Conservation (phyloP, 106 monocot species). For the Acorus calamus region DNA sequence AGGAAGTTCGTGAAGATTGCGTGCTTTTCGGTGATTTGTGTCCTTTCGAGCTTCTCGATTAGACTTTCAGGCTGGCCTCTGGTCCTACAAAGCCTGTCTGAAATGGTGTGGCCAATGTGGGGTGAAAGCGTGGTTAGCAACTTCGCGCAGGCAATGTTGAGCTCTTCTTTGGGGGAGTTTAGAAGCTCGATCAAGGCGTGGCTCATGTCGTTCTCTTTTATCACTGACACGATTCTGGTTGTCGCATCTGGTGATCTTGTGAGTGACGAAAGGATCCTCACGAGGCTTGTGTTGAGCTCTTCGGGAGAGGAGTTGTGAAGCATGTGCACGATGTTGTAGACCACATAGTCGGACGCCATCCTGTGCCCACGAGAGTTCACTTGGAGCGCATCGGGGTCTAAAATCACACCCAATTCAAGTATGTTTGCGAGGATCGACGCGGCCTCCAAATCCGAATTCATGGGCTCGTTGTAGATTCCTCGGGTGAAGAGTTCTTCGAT, state of each 20-base stretch:
- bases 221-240: constrained; percentile 23
- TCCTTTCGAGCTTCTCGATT: constrained; percentile 16
- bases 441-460: constrained; percentile 21
- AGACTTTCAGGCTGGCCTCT: constrained; percentile 39
- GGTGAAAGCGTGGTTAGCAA: constrained; percentile 38
- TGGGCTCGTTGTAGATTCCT: constrained; percentile 8
- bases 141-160: constrained; percentile 23
- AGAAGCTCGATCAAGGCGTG: constrained; percentile 31
- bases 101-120: constrained; percentile 38
- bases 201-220: constrained; percentile 21
- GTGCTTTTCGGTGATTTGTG: constrained; percentile 24
- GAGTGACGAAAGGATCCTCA: constrained; percentile 32
- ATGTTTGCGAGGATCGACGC: constrained; percentile 39
- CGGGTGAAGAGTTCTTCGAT: constrained; percentile 30
- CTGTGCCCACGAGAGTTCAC: constrained; percentile 34
- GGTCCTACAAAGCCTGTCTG: constrained; percentile 42
- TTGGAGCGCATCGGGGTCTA: constrained; percentile 25
- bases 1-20: constrained; percentile 35
- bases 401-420: constrained; percentile 19
- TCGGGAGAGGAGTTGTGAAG: constrained; percentile 21
- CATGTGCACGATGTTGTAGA: constrained; percentile 35
- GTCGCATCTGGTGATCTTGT: constrained; percentile 19
- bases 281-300: constrained; percentile 32
- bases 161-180: constrained; percentile 22
- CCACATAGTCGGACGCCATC: constrained; percentile 34